phyloP scores from a whole-genome alignment of 257 asterid species.

The Handroanthus guayacan region DNA sequence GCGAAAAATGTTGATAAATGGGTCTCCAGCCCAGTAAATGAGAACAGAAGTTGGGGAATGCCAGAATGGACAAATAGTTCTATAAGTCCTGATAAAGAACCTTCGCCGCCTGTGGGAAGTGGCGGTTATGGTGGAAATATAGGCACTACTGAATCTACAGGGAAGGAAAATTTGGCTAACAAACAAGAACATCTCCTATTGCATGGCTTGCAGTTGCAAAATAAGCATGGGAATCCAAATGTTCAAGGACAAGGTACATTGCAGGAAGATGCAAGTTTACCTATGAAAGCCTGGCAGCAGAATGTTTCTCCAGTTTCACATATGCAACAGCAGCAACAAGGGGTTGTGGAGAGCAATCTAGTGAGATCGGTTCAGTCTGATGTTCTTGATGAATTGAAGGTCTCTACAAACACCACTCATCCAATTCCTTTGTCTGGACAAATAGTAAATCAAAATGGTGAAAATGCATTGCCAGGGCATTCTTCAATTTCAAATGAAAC shows the following conservation, averaged over 20 bases:
- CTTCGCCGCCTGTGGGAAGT: constrained; percentile 36
- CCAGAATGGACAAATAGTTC: constrained; percentile 43
- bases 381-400: constrained; percentile 47
- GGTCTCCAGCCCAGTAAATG: constrained; percentile 45
- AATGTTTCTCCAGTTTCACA: constrained; percentile 45
- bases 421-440: constrained; percentile 50
- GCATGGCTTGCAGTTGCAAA: constrained; percentile 44
- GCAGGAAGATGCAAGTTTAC: constrained; percentile 40
- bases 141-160: constrained; percentile 43
- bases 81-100: constrained; percentile 37
- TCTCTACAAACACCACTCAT: constrained; percentile 42
- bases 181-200: constrained; percentile 38
- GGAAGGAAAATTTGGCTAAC: constrained; percentile 38
- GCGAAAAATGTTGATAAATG: constrained; percentile 41
- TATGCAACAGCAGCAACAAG: constrained; percentile 46
- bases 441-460: constrained; percentile 46
- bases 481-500: constrained; percentile 46
- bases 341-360: constrained; percentile 40
- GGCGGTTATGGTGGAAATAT: constrained; percentile 43
- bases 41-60: constrained; percentile 42
- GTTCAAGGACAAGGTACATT: constrained; percentile 42
- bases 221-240: constrained; percentile 38
- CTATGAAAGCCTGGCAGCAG: constrained; percentile 40
- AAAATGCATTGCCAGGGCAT: constrained; percentile 46
- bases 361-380: constrained; percentile 44